A percentile compares a stretch with the other conserved stretches of the same genome.
Conservation (phyloP, 805 yeast species). For the Metschnikowia henanensis region DNA sequence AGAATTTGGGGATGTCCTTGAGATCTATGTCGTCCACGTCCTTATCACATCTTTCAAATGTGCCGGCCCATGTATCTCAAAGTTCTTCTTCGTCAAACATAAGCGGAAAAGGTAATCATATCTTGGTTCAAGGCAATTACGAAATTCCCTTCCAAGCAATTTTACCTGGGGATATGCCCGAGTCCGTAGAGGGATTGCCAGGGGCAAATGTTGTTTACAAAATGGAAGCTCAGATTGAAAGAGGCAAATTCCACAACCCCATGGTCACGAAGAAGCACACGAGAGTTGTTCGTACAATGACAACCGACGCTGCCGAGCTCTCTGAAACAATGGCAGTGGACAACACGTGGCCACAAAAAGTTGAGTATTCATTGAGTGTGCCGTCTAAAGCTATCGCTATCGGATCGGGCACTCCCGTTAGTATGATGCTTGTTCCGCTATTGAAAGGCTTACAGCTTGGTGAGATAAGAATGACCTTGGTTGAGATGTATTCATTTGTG, state of each 20-base stretch:
- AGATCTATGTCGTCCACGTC: constrained; percentile 37
- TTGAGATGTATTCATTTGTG: constrained; percentile 65
- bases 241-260: constrained; percentile 73
- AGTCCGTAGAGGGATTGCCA: constrained; percentile 87
- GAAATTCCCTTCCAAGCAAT: constrained; percentile 87
- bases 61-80: constrained; percentile 12
- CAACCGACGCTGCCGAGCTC: constrained; percentile 84
- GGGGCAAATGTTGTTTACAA: constrained; percentile 74
- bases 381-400: constrained; percentile 90
- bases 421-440: constrained; percentile 73
- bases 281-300: constrained; percentile 80
- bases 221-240: constrained; percentile 76
- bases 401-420: constrained; percentile 74
- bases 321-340: constrained; percentile 93
- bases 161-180: constrained; percentile 82
- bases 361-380: constrained; percentile 82
- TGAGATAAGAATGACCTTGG: constrained; percentile 61
- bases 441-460: constrained; percentile 81
- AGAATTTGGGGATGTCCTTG: constrained; percentile 31
- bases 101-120: constrained; percentile 32
- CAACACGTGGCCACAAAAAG: constrained; percentile 93
- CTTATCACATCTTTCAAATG: constrained; percentile 21
- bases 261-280: constrained; percentile 68
- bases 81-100: constrained; percentile 27
- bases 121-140: constrained; percentile 72